Evolutionary conservation across 192 early-diverging fungal species (phyloP), one percentile per base, ranked within the genome.

Genomic region (Neocallimastix lanati): DNA sequence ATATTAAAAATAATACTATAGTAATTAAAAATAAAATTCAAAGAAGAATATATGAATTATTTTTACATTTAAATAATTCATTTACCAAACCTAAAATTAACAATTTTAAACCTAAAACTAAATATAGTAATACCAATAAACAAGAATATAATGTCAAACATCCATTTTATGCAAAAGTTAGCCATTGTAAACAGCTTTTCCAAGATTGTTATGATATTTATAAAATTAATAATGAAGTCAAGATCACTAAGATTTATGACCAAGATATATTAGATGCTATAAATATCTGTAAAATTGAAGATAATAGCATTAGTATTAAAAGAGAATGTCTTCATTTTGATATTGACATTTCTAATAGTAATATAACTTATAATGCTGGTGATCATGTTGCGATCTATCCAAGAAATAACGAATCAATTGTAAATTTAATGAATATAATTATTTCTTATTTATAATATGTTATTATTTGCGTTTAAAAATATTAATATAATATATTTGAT

Each of bases 301-400:
- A 80, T 28, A 29, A 37, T 13, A 83, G 82, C 28, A 28, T 86
- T 27, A 37, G 16, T 27, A 83, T 87, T 29, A 88, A 92, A 81
- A 92, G 98, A 78, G 90, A 94, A 80, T 94, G 96, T 84, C 83
- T 96, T 78, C 98, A 99, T 81, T 85, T 98, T 82, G 96, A 99
- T 82, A 87, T 99, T n/a, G 95, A 97, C 77, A 86, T 98, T 77
- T 80, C 85, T 28, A 94, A 89, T 38, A 93, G 91, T 16, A 92
- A 93, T 28, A 84, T 98, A 84, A 88, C 85, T 25, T 98, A 99
- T 84, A 91, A 94, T 80, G 86, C 94, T 16, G 98, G 98, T 78
- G 98, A 99, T 83, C 98, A 99, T 82, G 88, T 96, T 78, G 98
- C 95, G 28, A 88, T 99, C 28, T 98, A 92, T 88, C 92, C 96